These are phyloP conservation scores for Mycena pura DNA, from an alignment of 768 basidiomycete species.

Conservation along the genomic window DNA sequence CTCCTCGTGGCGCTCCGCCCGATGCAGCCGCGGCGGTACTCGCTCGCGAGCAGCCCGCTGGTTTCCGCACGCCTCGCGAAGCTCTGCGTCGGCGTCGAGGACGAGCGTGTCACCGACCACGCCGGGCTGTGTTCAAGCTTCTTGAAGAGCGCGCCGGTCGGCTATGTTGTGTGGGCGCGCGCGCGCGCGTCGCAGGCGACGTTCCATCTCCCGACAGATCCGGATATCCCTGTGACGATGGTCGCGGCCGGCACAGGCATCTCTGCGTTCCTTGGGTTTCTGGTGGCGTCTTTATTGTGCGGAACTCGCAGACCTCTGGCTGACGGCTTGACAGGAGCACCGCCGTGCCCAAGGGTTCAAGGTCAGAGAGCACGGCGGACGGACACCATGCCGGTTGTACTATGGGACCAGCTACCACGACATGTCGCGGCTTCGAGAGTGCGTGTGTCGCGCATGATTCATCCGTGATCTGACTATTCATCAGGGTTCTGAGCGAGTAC, in stretches of 20 bases:
- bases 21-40: conserved; percentile 20
- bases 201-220: conserved; percentile 22
- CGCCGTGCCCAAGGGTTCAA: conserved; percentile 20
- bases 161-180: conserved; percentile 18
- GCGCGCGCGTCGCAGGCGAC: conserved; percentile 7
- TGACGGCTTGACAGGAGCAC: conserved; percentile 12
- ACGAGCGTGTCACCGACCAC: conserved; percentile 10
- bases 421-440: conserved; percentile 12
- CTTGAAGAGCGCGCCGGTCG: conserved; percentile 2
- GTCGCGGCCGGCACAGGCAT: conserved; percentile 20
- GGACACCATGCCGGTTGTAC: conserved; percentile 16
- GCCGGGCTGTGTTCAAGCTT: conserved; percentile 20
- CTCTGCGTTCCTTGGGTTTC: conserved; percentile 19
- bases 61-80: conserved; percentile 1
- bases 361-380: conserved; percentile 6
- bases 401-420: conserved; percentile 22
- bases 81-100: conserved; percentile 22
- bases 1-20: conserved; percentile 16
- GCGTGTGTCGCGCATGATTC: too few species aligned
- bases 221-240: conserved; percentile 15
- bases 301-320: not conserved
- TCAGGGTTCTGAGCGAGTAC: too few species aligned
- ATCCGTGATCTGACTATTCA: too few species aligned
- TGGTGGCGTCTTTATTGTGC: not conserved
- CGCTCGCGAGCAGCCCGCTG: conserved; percentile 21